phyloP scores from a whole-genome alignment of 2,329 filamentous ascomycete genomes.

The Ceratocystis smalleyi region DNA sequence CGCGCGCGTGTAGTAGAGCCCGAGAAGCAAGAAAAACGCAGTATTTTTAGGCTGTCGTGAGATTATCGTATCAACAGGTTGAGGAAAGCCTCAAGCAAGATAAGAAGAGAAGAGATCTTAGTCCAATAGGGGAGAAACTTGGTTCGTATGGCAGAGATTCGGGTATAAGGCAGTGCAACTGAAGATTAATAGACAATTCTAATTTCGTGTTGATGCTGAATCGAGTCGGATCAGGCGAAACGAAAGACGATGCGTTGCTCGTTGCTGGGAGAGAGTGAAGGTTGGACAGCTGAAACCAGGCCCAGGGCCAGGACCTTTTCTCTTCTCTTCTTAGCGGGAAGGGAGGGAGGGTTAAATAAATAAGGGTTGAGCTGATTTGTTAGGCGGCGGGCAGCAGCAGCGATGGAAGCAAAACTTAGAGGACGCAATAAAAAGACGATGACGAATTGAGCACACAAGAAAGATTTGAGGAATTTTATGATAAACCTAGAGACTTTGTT shows the following conservation, averaged over 20 bases:
- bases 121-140: not conserved
- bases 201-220: not conserved
- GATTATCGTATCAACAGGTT: not conserved
- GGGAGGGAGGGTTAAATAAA: not conserved
- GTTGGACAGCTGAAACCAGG: not conserved
- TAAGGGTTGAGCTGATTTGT: not conserved
- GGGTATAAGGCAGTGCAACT: not conserved
- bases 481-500: not conserved
- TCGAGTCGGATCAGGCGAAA: not conserved
- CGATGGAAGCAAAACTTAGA: not conserved
- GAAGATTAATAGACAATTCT: too few species aligned
- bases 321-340: not conserved
- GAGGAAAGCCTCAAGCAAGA: not conserved
- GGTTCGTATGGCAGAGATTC: not conserved
- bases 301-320: not conserved
- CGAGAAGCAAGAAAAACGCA: not conserved
- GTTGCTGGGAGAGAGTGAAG: not conserved
- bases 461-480: not conserved
- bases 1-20: not conserved
- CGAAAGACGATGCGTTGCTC: conserved; percentile 6
- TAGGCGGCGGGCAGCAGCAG: not conserved
- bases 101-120: not conserved
- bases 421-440: not conserved
- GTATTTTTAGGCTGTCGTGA: not conserved
- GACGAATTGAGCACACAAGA: not conserved